Evolutionary conservation across 495 filamentous ascomycete species (phyloP), one percentile per base, ranked within the genome.

Genomic region (Aspergillus kassunensis): DNA sequence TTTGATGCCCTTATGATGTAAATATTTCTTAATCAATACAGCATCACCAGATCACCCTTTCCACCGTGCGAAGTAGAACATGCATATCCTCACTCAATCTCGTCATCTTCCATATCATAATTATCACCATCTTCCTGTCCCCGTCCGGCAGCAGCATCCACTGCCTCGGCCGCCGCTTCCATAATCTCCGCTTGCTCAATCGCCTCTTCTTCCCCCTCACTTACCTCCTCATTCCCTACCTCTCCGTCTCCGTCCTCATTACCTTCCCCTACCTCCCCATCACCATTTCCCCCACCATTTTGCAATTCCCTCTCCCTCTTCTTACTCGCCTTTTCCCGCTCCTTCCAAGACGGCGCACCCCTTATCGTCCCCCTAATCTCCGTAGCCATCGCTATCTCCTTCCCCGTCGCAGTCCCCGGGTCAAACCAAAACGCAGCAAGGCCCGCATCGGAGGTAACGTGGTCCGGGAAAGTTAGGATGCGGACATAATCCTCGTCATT

Each of bases 401-500:
- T 49, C 35, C 56, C 42, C 5, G 53, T 56, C 12, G 63, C 63
- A 9, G 9, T 46, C 18, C 55, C 54, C 8, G 60, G 19, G 60
- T 72, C 65, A 21, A 73, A 27, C 58, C 62, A 61, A 29, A 76
- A 75, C 4, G 46, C 36, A 16, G 27, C 37, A 27, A 71, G 40
- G 12, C 67, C 57, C 1, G 35, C 53, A 40, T 71, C 69, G 1
- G 54, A 54, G 1, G 53, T 53, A 13, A 71, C 65, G 41, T 66
- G 57, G 46, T 81, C 74, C 9, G 80, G 78, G 15, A 82, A 63
- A 0, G 49, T 51, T 13, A 76, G 27, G 1, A 82, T 51, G 13
- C 56, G 50, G 23, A 40, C 54, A 56, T 77, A 86, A 18, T 85
- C 79, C 19, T 64, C 63, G 50, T 88, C 80, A 12, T 65, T 59